Base-by-base conservation (phyloP, 257 asterid species). In the Cinchona pubescens region DNA sequence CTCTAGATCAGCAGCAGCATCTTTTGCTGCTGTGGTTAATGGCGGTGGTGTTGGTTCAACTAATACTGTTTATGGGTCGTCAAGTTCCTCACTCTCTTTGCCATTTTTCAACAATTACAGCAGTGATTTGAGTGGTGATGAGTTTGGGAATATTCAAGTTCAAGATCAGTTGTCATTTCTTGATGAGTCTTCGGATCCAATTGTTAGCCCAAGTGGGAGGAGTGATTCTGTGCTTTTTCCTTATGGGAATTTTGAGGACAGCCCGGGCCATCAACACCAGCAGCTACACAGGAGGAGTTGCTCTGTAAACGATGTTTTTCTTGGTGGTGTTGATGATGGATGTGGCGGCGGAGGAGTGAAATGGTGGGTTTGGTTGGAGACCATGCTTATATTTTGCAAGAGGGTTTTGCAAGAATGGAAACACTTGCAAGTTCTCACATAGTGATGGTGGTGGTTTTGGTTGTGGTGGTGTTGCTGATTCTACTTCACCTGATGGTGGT, bases 131-230 rank as follows among this genome's bases (percentile, higher is more conserved):
- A 76, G 79, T 32, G 83, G 79, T 29, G 85, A 81, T 14, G 96
- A 87, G 60, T 76, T 81, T 29, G 84, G 79, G 66, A 70, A 73
- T 73, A 71, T 81, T 67, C 89, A 83, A 71, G 84, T 78, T 60
- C 85, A 80, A 40, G 91, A 86, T 49, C 90, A 86, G 71, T 68
- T 83, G 76, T 61, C 90, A 16, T 90, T 90, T 82, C 77, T 84
- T 2, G 98, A 93, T 16, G 98, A 93, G 71, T 78, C 95, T n/a
- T 14, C 80, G 88, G 90, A 88, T 86, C 91, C 95, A 11, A 43
- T 84, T 3, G 84, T 87, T 79, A 91, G 98, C 71, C 99, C 99
- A 0, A 87, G 97, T 80, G 97, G 96, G 66, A 86, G 94, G 79
- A 90, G 97, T 68, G 97, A 94, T 46, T 90, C 97, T 15, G 79